Percentiles rank a stretch among this genome's conserved stretches.
These are phyloP conservation scores for Strobilomyces dryophilus DNA, from an alignment of 768 basidiomycete species.

Conservation along the genomic window DNA sequence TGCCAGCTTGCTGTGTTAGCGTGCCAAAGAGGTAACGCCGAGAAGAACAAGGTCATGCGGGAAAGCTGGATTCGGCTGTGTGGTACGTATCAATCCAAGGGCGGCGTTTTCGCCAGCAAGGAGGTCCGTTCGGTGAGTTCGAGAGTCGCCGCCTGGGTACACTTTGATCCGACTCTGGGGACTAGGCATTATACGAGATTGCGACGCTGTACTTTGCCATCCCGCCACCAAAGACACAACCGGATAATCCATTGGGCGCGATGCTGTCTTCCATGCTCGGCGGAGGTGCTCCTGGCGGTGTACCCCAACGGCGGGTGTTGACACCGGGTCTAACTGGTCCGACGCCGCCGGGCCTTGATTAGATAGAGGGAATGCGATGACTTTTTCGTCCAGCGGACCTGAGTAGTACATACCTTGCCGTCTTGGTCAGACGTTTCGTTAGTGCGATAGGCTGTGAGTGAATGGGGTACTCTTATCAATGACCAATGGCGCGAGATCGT, in stretches of 20 bases:
- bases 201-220: constrained; percentile 82
- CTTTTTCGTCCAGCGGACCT: constrained; percentile 11
- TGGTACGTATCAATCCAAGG: constrained; percentile 76
- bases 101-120: constrained; percentile 53
- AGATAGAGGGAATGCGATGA: not conserved
- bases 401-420: not conserved
- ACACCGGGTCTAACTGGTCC: constrained; percentile 26
- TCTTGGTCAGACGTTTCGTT: constrained; percentile 8
- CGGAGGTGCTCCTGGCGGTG: constrained; percentile 48
- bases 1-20: constrained; percentile 83
- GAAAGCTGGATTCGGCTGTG: constrained; percentile 85
- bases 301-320: constrained; percentile 25
- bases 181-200: constrained; percentile 64
- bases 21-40: constrained; percentile 83
- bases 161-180: not conserved
- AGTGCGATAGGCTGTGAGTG: too few relatives aligned
- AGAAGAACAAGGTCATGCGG: constrained; percentile 68
- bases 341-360: constrained; percentile 27
- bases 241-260: constrained; percentile 80
- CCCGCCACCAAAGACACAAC: constrained; percentile 66
- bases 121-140: constrained; percentile 61
- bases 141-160: not conserved
- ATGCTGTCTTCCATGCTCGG: constrained; percentile 90
- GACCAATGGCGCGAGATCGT: not conserved
- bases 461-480: too few relatives aligned